Percentiles rank a stretch among this genome's conserved stretches.
Evolutionary conservation across 208 protist genomes (phyloP).

Genomic region (Novymonas esmeraldas): DNA sequence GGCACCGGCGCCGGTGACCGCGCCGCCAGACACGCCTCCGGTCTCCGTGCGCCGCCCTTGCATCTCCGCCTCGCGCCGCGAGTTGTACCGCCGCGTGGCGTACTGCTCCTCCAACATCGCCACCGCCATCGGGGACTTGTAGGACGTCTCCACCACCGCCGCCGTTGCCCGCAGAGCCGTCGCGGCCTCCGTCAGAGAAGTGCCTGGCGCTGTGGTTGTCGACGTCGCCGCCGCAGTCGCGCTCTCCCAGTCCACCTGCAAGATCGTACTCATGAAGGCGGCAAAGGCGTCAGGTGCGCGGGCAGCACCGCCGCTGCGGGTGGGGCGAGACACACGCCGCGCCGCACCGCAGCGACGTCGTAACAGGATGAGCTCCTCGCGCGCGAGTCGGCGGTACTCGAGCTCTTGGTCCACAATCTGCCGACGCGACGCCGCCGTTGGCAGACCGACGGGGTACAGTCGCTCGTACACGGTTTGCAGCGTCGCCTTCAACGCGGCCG

Average conservation of each 20-base stretch:
- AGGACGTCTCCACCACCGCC: slow-evolving; percentile 47
- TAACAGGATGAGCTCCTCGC: slow-evolving; percentile 49
- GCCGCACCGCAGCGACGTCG: slow-evolving; percentile 40
- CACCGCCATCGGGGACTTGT: slow-evolving; percentile 66
- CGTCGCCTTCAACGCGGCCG: slow-evolving; percentile 14
- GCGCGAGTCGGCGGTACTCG: slow-evolving; percentile 32
- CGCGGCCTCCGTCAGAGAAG: no score
- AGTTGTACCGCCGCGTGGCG: slow-evolving; percentile 16
- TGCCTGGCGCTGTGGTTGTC: no score
- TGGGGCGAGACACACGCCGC: slow-evolving; percentile 1
- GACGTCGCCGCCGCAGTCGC: neutral
- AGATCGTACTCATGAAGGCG: slow-evolving; percentile 60
- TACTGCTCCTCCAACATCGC: slow-evolving; percentile 38
- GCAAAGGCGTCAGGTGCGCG: slow-evolving; percentile 33
- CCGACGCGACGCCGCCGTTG: slow-evolving; percentile 19
- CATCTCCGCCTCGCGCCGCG: slow-evolving; percentile 20
- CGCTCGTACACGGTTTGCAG: slow-evolving; percentile 64
- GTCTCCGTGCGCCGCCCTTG: neutral
- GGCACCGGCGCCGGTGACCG: neutral
- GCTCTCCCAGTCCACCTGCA: slow-evolving; percentile 36
- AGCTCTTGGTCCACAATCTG: slow-evolving; percentile 43
- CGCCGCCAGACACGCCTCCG: neutral
- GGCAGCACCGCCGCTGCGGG: neutral
- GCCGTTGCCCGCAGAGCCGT: neutral
- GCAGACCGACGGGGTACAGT: slow-evolving; percentile 59